These are phyloP conservation scores for Allium cepa DNA, from an alignment of 106 monocot species.

Conservation along the genomic window DNA sequence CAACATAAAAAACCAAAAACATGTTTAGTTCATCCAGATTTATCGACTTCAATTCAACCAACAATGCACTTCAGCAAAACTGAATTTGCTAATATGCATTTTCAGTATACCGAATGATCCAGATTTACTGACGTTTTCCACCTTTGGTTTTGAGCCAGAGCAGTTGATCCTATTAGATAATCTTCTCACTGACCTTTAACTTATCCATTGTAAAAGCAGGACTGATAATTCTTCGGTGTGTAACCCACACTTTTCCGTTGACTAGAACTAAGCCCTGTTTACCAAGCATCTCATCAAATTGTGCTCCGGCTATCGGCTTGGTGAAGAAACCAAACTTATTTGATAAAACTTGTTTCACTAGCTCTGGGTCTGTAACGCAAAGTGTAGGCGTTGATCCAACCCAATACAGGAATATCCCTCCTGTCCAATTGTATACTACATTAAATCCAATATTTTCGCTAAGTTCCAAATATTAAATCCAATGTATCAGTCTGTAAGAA, in stretches of 20 bases:
- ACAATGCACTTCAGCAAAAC: no score
- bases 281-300: conserved; percentile 9
- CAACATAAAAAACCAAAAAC: no score
- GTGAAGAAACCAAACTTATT: conserved; percentile 38
- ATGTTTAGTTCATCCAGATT: no score
- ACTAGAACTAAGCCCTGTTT: conserved; percentile 21
- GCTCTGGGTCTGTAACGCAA: conserved; percentile 20
- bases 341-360: conserved; percentile 34
- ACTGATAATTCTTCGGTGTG: conserved; percentile 29
- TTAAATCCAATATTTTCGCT: not conserved
- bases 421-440: conserved; percentile 5
- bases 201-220: conserved; percentile 50
- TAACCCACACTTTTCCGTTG: conserved; percentile 30
- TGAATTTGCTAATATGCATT: no score
- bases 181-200: conserved; percentile 23
- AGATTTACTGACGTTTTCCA: no score
- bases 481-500: no score
- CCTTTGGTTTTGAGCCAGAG: no score
- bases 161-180: not conserved
- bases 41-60: no score
- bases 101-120: no score
- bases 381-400: conserved; percentile 19
- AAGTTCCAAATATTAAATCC: no score
- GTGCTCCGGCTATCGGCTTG: conserved; percentile 7
- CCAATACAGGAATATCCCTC: conserved; percentile 38